Percentiles rank a stretch among this genome's conserved stretches.
These are phyloP conservation scores for Phytophthora citricola DNA, from an alignment of 352 stramenopile genomes.

Conservation along the genomic window DNA sequence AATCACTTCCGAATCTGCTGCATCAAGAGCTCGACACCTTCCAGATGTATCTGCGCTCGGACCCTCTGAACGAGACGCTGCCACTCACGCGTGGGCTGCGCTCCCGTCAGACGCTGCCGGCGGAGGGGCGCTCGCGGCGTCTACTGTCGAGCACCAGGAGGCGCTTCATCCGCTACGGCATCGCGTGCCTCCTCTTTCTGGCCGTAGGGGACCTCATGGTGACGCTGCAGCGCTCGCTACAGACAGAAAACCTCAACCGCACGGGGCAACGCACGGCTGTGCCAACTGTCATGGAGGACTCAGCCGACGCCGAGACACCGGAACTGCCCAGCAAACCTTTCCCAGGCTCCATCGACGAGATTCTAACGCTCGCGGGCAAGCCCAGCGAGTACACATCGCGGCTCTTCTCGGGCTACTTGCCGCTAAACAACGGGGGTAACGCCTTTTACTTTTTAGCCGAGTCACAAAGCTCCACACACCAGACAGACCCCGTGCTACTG, in stretches of 20 bases:
- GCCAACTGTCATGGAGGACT: conserved; percentile 27
- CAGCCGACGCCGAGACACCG: conserved; percentile 17
- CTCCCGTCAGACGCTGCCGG: conserved; percentile 31
- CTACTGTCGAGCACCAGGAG: conserved; percentile 28
- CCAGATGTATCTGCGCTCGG: conserved; percentile 26
- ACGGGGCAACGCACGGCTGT: conserved; percentile 12
- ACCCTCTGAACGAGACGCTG: conserved; percentile 40
- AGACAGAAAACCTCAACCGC: conserved; percentile 34
- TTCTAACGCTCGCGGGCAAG: conserved; percentile 48
- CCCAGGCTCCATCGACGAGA: conserved; percentile 52
- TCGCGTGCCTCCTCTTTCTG: conserved; percentile 36
- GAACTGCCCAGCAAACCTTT: conserved; percentile 25
- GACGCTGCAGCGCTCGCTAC: conserved; percentile 38
- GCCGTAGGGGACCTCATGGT: conserved; percentile 41
- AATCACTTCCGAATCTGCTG: conserved; percentile 7
- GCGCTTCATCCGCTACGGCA: conserved; percentile 34
- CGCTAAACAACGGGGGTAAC: conserved; percentile 57
- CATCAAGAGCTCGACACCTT: neutral
- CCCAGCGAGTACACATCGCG: conserved; percentile 55
- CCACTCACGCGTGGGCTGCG: conserved; percentile 39
- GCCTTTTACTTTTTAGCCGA: conserved; percentile 80
- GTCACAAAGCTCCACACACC: conserved; percentile 50
- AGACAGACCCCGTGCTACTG: conserved; percentile 61
- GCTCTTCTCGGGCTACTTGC: conserved; percentile 69
- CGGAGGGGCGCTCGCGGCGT: conserved; percentile 15